phyloP scores from a whole-genome alignment of 1,139 yeast genomes.

The Scheffersomyces segobiensis region DNA sequence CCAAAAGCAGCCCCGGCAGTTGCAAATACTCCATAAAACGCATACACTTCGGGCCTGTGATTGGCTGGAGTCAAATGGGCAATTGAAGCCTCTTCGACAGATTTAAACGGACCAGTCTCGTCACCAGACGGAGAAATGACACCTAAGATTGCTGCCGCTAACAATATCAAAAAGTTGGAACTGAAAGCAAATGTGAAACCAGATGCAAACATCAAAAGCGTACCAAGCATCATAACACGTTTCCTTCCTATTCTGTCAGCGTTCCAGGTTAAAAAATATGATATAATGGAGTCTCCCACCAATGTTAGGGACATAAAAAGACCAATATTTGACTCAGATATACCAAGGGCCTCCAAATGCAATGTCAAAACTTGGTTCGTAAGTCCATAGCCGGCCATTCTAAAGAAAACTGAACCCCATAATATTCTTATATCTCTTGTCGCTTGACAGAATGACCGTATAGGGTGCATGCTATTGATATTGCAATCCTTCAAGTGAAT shows the following conservation, averaged over 20 bases:
- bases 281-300: conserved; percentile 74
- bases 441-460: conserved; percentile 25
- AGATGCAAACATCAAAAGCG: conserved; percentile 67
- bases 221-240: conserved; percentile 61
- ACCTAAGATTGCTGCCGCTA: conserved; percentile 56
- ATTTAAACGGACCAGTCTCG: conserved; percentile 90
- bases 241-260: conserved; percentile 79
- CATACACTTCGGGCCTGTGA: conserved; percentile 73
- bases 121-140: conserved; percentile 90
- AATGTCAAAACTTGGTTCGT: conserved; percentile 80
- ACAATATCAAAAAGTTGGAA: conserved; percentile 52
- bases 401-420: conserved; percentile 68
- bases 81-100: conserved; percentile 82
- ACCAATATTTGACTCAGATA: conserved; percentile 65
- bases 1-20: conserved; percentile 80
- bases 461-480: conserved; percentile 22
- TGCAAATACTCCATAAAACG: conserved; percentile 67
- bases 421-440: conserved; percentile 61
- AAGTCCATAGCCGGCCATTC: conserved; percentile 78
- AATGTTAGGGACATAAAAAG: conserved; percentile 81
- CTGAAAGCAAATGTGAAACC: conserved; percentile 63
- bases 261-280: conserved; percentile 73
- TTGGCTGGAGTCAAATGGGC: conserved; percentile 75
- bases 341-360: conserved; percentile 57
- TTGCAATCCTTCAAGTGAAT: neutral